Percentiles rank a stretch among this genome's conserved stretches.
These are phyloP conservation scores for Exophiala aquamarina DNA, from an alignment of 2,329 filamentous ascomycete species.

Conservation along the genomic window DNA sequence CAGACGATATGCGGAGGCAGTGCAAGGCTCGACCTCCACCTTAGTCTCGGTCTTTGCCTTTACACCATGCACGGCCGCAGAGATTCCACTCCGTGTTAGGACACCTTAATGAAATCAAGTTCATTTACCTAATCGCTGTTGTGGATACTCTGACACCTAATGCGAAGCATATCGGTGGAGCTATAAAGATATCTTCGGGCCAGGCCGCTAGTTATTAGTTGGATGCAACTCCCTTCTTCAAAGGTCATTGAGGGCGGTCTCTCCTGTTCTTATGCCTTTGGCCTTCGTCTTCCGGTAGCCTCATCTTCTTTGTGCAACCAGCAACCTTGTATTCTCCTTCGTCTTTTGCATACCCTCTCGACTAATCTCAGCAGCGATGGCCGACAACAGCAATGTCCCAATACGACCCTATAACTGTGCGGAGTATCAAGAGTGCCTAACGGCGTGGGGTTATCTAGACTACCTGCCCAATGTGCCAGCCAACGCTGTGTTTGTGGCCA, in stretches of 20 bases:
- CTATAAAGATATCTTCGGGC: no score
- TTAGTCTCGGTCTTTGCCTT: neutral
- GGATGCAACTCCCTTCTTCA: no score
- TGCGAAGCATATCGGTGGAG: no score
- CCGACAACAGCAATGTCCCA: conserved; percentile 3
- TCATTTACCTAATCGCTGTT: no score
- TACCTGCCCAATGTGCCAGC: conserved; percentile 4
- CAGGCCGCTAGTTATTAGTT: no score
- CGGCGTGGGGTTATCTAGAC: conserved; percentile 4
- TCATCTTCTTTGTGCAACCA: neutral
- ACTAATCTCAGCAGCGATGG: no score
- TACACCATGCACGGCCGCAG: neutral
- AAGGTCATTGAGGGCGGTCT: no score
- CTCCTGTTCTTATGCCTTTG: neutral
- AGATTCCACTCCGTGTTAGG: no score
- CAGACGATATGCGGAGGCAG: no score
- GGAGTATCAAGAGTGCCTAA: conserved; percentile 5
- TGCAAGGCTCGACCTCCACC: no score
- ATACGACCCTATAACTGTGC: conserved; percentile 5
- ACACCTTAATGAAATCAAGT: no score
- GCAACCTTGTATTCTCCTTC: neutral
- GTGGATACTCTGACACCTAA: no score
- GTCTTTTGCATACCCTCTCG: neutral
- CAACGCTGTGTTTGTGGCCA: conserved; percentile 4
- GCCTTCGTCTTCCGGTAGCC: neutral